Conservation (phyloP, 169 alveolate species). For the Sarcocystis neurona region DNA sequence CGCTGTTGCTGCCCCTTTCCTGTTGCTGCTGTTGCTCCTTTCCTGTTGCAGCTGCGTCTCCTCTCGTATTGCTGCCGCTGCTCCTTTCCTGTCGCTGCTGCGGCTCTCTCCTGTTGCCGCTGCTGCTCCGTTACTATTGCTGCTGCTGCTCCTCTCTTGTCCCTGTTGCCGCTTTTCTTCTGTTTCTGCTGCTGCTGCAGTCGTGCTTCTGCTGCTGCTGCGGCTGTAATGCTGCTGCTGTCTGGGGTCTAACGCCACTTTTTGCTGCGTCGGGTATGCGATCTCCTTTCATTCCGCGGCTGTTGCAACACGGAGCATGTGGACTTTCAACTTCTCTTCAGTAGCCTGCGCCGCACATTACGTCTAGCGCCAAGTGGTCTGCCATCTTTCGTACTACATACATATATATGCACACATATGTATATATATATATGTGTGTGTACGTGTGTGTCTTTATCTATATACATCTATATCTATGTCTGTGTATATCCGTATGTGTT, state of each 20-base stretch:
- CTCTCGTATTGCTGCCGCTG: background rate
- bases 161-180: too few species aligned
- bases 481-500: too few species aligned
- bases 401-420: too few species aligned
- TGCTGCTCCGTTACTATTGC: background rate
- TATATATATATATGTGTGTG: too few species aligned
- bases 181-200: background rate
- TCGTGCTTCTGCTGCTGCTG: background rate
- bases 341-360: too few species aligned
- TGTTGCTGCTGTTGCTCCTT: background rate
- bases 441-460: too few species aligned
- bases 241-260: background rate
- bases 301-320: too few species aligned
- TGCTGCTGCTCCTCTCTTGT: too few species aligned
- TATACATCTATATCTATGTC: too few species aligned
- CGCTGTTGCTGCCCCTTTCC: background rate
- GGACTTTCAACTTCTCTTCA: too few species aligned
- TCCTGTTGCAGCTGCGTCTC: background rate
- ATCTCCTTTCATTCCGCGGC: background rate
- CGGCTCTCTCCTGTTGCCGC: slow-evolving; percentile 3
- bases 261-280: background rate
- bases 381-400: too few species aligned
- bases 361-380: too few species aligned
- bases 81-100: slow-evolving; percentile 18
- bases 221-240: background rate